Conservation (phyloP, 148 eudicot genomes). For the Gaultheria prostrata region DNA sequence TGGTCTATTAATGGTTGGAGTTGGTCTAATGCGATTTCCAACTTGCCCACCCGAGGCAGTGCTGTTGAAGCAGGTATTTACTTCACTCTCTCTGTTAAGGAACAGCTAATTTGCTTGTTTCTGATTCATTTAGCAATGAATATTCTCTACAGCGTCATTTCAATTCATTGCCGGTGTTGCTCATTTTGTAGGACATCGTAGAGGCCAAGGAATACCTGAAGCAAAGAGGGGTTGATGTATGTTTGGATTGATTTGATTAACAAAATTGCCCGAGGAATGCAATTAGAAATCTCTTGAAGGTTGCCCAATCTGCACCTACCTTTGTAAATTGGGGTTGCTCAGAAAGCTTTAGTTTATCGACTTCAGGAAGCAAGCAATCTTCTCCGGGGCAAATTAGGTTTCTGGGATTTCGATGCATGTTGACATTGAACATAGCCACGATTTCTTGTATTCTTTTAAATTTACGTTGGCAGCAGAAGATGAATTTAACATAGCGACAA, state of each 20-base stretch:
- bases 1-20: slow-evolving; percentile 77
- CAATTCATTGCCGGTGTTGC: neutral
- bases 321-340: no score
- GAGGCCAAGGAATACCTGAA: slow-evolving; percentile 72
- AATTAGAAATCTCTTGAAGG: neutral
- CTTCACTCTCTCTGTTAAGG: neutral
- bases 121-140: no score
- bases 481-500: no score
- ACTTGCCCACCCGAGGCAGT: slow-evolving; percentile 89
- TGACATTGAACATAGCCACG: no score
- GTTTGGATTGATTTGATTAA: slow-evolving; percentile 34
- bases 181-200: slow-evolving; percentile 53
- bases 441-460: no score
- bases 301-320: neutral
- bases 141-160: no score
- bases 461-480: no score
- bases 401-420: no score
- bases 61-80: slow-evolving; percentile 71
- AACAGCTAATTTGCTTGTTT: no score
- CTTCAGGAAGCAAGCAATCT: no score
- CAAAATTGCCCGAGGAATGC: neutral
- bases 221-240: slow-evolving; percentile 64
- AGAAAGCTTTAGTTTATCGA: no score
- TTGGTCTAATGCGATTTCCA: slow-evolving; percentile 82
- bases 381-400: no score